A percentile compares a stretch with the other conserved stretches of the same genome.
These are phyloP conservation scores for Termitomyces eurrhizus DNA, from an alignment of 768 basidiomycete genomes.

Conservation along the genomic window DNA sequence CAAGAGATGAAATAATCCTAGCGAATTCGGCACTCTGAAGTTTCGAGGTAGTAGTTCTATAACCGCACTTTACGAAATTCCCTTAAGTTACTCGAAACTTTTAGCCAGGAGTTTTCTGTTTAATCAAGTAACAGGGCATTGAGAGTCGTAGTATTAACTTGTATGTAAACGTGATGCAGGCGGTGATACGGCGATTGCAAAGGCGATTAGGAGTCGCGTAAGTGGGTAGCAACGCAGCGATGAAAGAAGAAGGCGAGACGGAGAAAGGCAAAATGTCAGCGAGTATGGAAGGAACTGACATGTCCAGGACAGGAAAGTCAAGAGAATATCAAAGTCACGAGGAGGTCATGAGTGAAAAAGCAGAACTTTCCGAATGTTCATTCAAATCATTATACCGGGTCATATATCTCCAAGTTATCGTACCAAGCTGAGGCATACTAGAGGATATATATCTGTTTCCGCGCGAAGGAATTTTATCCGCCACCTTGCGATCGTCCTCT, in stretches of 20 bases:
- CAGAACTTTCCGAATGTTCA: background rate
- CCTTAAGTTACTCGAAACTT: background rate
- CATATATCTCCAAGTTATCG: background rate
- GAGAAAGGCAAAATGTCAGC: background rate
- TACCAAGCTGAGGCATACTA: background rate
- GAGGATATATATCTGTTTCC: background rate
- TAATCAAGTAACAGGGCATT: background rate
- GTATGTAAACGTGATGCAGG: background rate
- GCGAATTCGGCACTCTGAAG: background rate
- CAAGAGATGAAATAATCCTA: background rate
- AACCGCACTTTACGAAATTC: background rate
- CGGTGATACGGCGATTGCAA: background rate
- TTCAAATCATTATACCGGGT: background rate
- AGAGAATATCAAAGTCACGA: background rate
- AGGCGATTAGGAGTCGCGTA: background rate
- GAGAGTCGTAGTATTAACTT: background rate
- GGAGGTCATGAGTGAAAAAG: background rate
- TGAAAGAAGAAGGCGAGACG: background rate
- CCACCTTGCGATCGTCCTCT: constrained; percentile 6
- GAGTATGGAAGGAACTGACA: background rate
- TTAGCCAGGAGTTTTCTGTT: background rate
- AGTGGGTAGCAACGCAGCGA: background rate
- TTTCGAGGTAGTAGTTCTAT: background rate
- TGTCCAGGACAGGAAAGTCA: background rate
- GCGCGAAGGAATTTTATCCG: background rate